These are phyloP conservation scores for Bromus sterilis DNA, from an alignment of 176 grass and related monocot species.

Conservation along the genomic window DNA sequence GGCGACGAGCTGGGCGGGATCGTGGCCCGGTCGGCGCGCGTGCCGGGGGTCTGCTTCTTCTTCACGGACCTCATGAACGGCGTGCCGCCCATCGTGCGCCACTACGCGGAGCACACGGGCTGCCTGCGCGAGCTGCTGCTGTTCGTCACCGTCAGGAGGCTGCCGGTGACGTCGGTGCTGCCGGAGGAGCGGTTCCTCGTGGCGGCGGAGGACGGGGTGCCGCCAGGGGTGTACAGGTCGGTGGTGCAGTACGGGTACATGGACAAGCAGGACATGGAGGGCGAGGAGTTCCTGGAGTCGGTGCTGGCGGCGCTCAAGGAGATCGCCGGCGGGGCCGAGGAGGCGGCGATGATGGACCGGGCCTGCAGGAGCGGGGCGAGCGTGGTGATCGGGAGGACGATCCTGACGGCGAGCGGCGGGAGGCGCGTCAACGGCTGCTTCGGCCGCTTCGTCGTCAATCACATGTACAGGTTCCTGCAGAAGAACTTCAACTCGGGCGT, in stretches of 20 bases:
- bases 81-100: constrained; percentile 44
- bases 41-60: constrained; percentile 42
- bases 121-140: constrained; percentile 37
- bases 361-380: background rate
- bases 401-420: background rate
- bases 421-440: background rate
- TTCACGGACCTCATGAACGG: constrained; percentile 40
- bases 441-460: constrained; percentile 8
- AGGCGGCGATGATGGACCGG: background rate
- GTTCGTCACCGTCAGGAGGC: constrained; percentile 38
- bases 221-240: constrained; percentile 26
- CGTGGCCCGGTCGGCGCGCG: background rate
- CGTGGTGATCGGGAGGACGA: constrained; percentile 39
- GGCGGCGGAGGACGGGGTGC: background rate
- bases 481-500: constrained; percentile 43
- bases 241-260: constrained; percentile 39
- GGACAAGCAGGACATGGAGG: constrained; percentile 33
- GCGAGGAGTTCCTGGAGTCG: constrained; percentile 19
- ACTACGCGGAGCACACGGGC: constrained; percentile 30
- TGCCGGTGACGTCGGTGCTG: constrained; percentile 29
- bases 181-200: constrained; percentile 33
- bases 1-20: constrained; percentile 1
- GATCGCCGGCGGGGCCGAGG: background rate
- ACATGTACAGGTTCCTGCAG: constrained; percentile 42
- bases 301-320: constrained; percentile 14